Evolutionary conservation across 2,329 filamentous ascomycete species (phyloP), one percentile per base, ranked within the genome.

Genomic region (Gremmenia infestans): DNA sequence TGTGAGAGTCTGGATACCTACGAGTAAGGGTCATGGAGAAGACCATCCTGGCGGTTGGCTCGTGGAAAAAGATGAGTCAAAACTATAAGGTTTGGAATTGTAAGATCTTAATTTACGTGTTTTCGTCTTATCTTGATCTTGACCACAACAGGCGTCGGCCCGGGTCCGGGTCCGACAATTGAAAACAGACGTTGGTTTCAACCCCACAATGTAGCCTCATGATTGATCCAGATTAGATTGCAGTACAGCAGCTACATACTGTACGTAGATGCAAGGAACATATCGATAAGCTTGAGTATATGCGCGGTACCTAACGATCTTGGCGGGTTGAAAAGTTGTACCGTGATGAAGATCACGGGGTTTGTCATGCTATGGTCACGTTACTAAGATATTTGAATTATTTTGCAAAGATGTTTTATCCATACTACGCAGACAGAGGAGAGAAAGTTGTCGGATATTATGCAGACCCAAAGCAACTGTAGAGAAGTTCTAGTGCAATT

Each of bases 191-290:
- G n/a, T 25, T 25, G 14, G 45, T 23, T 47, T 23, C 45, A 47
- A 47, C 45, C 45, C 45, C 45, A 48, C 45, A 48, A n/a, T 48
- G 23, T 25, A 48, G 45, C 45, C 45, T 48, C 45, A 48, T 25
- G 45, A 48, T 48, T 48, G 45, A 22, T 48, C 15, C 23, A 48
- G 19, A 48, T 48, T 25, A 48, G 45, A 48, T 48, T 22, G 28
- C 23, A 48, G 45, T 48, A 15, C 45, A 15, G 23, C 19, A 22
- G 19, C 22, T 47, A 23, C 12, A 17, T 9, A 47, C 28, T 25
- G 12, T 5, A 25, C 32, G 14, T 17, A 25, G 42, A n/a, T 25
- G 28, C 28, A 32, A 32, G 28, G 28, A 32, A 32, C 8, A 32
- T 32, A 28, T 28, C 28, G 28, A 32, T 32, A 32, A 32, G 28